phyloP scores from a whole-genome alignment of 192 early-diverging fungal species.

The Umbelopsis sp. region DNA sequence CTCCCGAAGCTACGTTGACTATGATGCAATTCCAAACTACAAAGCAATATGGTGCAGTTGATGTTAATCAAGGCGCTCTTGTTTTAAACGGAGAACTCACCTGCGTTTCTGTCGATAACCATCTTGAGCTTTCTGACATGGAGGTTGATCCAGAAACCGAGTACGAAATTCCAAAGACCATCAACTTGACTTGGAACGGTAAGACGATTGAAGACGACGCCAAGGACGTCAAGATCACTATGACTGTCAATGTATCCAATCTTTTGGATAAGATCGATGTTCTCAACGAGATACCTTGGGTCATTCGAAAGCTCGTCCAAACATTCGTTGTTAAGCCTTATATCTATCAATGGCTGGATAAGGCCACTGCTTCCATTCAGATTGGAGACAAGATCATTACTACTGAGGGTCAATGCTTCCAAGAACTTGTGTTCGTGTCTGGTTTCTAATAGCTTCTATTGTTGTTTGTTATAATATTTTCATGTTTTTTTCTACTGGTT shows the following conservation, averaged over 20 bases:
- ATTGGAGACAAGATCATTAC: constrained; percentile 71
- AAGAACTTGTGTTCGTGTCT: constrained; percentile 80
- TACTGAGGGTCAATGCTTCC: constrained; percentile 72
- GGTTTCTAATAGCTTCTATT: constrained; percentile 35
- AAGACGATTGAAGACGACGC: constrained; percentile 71
- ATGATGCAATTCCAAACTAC: constrained; percentile 84
- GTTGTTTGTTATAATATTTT: not conserved
- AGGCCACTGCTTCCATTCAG: constrained; percentile 68
- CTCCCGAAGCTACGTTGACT: constrained; percentile 59
- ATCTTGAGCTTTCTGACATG: constrained; percentile 62
- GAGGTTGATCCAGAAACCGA: constrained; percentile 77
- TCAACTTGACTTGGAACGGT: constrained; percentile 79
- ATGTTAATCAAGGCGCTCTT: constrained; percentile 74
- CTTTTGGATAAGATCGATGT: constrained; percentile 89
- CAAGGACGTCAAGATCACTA: constrained; percentile 63
- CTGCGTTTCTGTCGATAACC: constrained; percentile 79
- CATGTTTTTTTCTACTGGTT: not conserved
- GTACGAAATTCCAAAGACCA: constrained; percentile 78
- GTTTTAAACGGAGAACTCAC: constrained; percentile 67
- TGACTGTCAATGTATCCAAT: constrained; percentile 63
- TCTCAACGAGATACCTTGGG: constrained; percentile 86
- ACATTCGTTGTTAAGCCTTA: constrained; percentile 92
- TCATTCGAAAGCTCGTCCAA: constrained; percentile 89
- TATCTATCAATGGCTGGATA: constrained; percentile 91
- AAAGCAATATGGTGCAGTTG: constrained; percentile 64